Evolutionary conservation across 805 yeast genomes (phyloP), one percentile per base, ranked within the genome.

Genomic region (Wickerhamiella australiensis): DNA sequence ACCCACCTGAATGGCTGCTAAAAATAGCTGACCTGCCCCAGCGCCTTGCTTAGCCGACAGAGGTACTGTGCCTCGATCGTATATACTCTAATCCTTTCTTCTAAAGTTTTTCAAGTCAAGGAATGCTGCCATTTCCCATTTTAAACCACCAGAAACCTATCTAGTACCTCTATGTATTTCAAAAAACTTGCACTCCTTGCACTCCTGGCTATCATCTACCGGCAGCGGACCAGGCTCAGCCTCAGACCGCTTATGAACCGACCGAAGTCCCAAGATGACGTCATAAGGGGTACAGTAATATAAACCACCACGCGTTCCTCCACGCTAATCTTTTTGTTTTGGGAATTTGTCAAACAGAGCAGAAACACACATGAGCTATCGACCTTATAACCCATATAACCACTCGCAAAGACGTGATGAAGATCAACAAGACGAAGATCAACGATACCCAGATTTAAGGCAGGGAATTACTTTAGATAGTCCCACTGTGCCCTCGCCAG

Each of bases 321-420:
- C 27, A n/a, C 27, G 9, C 27, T 25, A 25, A 25, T 25, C 27
- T 31, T 31, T 31, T 31, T 26, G 7, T 26, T 26, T 12, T 31
- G 36, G 36, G 36, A 9, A 15, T 12, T 12, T 12, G 17, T 33
- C n/a, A 33, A 33, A 33, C 17, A 33, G 8, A 33, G 37, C 15
- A 33, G n/a, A 35, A 15, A 17, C 22, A 22, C 18, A 6, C 21
- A 37, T 22, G 26, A 37, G 15, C 8, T 37, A 22, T 22, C 42
- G 42, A 12, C 42, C 42, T 2, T 37, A 43, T 35, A 43, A 43
- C 29, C 46, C 46, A 9, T 43, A 43, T 29, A 43, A 43, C 29
- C 22, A 29, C n/a, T 42, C 31, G 12, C n/a, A 27, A n/a, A 33
- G 46, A 21, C 36, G 21, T 5, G 23, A 20, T 2, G 46, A 43